Conservation (phyloP, 2,329 filamentous ascomycete species). For the Fusarium sp. region DNA sequence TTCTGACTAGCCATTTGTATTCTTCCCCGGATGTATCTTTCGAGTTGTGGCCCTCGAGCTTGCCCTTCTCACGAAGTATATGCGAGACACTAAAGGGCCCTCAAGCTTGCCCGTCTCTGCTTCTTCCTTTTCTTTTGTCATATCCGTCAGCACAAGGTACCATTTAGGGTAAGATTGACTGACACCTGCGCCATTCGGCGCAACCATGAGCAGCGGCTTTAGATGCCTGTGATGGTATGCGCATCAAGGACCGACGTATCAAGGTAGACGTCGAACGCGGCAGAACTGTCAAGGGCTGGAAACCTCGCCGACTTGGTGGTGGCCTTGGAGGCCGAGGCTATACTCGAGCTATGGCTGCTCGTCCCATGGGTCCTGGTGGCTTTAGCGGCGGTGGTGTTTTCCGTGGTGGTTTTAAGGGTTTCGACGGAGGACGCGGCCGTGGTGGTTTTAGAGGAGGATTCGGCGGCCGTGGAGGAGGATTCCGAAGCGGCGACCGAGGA, state of each 20-base stretch:
- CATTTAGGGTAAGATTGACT: slow-evolving; percentile 69
- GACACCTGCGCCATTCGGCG: slow-evolving; percentile 69
- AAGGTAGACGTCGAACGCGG: slow-evolving; percentile 97
- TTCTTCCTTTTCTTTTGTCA: slow-evolving; percentile 42
- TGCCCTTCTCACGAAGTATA: slow-evolving; percentile 50
- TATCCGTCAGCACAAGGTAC: slow-evolving; percentile 35
- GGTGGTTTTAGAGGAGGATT: slow-evolving; percentile 60
- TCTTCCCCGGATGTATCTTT: slow-evolving; percentile 38
- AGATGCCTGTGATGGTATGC: slow-evolving; percentile 83
- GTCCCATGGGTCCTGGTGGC: slow-evolving; percentile 71
- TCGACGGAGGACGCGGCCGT: slow-evolving; percentile 54
- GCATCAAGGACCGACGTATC: slow-evolving; percentile 90
- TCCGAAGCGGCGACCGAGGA: slow-evolving; percentile 51
- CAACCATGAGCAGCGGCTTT: slow-evolving; percentile 81
- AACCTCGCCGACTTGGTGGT: slow-evolving; percentile 88
- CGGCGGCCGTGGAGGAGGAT: slow-evolving; percentile 65
- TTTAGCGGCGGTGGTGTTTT: slow-evolving; percentile 65
- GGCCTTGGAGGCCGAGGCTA: slow-evolving; percentile 93
- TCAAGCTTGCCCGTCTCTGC: slow-evolving; percentile 65
- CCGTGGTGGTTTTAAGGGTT: slow-evolving; percentile 57
- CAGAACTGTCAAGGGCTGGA: slow-evolving; percentile 92
- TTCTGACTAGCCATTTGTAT: slow-evolving; percentile 40
- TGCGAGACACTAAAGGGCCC: slow-evolving; percentile 59
- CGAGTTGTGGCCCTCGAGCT: slow-evolving; percentile 54
- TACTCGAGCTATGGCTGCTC: slow-evolving; percentile 79